Evolutionary conservation across 495 filamentous ascomycete species (phyloP).

Genomic region (Tuber umbilicatum): DNA sequence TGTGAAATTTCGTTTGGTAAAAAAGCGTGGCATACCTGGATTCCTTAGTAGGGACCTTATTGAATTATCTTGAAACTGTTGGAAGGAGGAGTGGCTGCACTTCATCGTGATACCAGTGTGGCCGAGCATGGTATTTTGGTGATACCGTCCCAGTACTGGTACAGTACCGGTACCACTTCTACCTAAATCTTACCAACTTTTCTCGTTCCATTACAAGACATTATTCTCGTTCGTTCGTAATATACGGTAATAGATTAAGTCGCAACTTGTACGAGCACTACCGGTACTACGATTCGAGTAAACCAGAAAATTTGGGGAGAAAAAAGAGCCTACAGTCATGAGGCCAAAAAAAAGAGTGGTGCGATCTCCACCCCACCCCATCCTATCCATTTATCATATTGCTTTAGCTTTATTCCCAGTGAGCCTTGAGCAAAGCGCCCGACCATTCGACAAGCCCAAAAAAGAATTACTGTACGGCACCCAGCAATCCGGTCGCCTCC

Average conservation of each 20-base stretch:
- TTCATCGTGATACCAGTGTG: neutral
- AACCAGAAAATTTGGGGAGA: neutral
- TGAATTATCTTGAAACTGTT: neutral
- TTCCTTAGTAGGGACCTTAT: neutral
- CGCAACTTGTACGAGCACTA: neutral
- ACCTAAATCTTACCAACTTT: neutral
- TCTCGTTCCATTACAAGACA: neutral
- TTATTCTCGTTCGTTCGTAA: neutral
- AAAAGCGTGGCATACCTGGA: neutral
- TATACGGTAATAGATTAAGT: neutral
- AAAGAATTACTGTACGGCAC: neutral
- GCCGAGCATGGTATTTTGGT: neutral
- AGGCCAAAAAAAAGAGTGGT: neutral
- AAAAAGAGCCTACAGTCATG: neutral
- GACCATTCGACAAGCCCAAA: neutral
- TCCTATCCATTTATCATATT: neutral
- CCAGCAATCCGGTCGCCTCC: neutral
- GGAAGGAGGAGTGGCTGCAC: neutral
- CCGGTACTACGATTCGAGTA: neutral
- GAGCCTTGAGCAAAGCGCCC: neutral
- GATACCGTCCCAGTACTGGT: too few species aligned
- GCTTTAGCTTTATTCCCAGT: neutral
- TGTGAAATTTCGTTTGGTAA: neutral
- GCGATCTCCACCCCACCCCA: neutral
- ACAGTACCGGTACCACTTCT: neutral